Conservation (phyloP, 768 basidiomycete genomes). For the Leccinum arenicola region DNA sequence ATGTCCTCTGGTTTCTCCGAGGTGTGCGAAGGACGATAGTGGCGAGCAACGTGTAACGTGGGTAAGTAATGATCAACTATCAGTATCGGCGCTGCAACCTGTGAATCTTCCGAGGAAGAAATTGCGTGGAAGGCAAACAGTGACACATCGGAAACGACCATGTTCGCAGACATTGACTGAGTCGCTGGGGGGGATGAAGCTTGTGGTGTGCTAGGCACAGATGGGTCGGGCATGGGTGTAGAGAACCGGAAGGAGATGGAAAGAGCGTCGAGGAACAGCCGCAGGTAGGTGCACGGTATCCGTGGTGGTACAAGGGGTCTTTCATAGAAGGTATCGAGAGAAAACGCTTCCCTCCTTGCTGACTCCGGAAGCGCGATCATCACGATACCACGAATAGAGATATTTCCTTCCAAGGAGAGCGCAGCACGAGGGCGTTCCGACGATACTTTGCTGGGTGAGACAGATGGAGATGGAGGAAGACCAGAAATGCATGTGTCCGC, state of each 20-base stretch:
- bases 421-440: constrained; percentile 19
- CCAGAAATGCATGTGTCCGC: constrained; percentile 32
- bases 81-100: constrained; percentile 59
- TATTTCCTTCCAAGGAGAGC: constrained; percentile 33
- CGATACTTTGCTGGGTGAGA: constrained; percentile 10
- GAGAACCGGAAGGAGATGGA: constrained; percentile 18
- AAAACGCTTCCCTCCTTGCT: constrained; percentile 2
- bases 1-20: constrained; percentile 20
- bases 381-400: constrained; percentile 44
- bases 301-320: constrained; percentile 59
- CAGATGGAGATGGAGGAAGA: constrained; percentile 15
- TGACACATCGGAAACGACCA: constrained; percentile 48
- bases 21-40: constrained; percentile 40
- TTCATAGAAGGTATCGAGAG: constrained; percentile 45
- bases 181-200: constrained; percentile 1
- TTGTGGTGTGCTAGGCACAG: constrained; percentile 1
- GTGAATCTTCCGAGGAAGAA: constrained; percentile 18
- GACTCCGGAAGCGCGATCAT: constrained; percentile 44
- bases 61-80: constrained; percentile 70
- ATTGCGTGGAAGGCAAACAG: constrained; percentile 47
- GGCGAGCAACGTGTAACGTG: constrained; percentile 49
- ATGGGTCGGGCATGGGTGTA: constrained; percentile 4
- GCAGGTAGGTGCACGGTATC: constrained; percentile 48
- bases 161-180: constrained; percentile 12
- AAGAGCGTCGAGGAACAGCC: constrained; percentile 46